Evolutionary conservation across 202 grass and related monocot genomes (phyloP), one percentile per base, ranked within the genome.

Genomic region (Brachypodium distachyon): DNA sequence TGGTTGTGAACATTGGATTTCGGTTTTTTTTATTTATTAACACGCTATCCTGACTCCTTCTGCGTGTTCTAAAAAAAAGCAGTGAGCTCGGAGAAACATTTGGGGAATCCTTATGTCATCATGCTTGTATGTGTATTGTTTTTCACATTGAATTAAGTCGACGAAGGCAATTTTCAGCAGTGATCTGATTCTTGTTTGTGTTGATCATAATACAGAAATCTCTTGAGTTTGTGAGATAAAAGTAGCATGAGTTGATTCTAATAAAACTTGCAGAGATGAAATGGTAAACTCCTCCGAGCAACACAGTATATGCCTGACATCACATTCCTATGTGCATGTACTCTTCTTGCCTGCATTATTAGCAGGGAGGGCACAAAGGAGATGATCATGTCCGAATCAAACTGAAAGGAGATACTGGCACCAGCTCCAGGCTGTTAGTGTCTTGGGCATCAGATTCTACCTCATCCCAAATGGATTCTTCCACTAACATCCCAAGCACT

Each of bases 381-480:
- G n/a, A n/a, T n/a, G n/a, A 54, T 43, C 61, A 48, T 70, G 34
- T 68, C 60, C 52, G 11, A 14, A 17, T 11, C 40, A 22, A 23
- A 18, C 21, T n/a, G 31, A 22, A 32, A 74, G 37, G 28, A 39
- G 52, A n/a, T n/a, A n/a, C 36, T 54, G 47, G 57, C 37, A 67
- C 19, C 26, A 67, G 7, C 38, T 68, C 38, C 71, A 57, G 57
- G 73, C 39, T 77, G 57, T 14, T 52, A 7, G 32, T 19, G 49
- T 49, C 66, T 67, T 10, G 55, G n/a, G 84, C 79, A 87, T 87
- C 85, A 52, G 85, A 87, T 87, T 82, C 85, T 43, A 38, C 79
- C 39, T 48, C 61, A 31, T 57, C 37, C 22, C 61, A 75, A 41
- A 61, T 61, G 4, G 77, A 80, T 80, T 85, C 76, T 11, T 19